A percentile compares a stretch with the other conserved stretches of the same genome.
Conservation (phyloP, 192 early-diverging fungal species). For the Obelidium mucronatum region DNA sequence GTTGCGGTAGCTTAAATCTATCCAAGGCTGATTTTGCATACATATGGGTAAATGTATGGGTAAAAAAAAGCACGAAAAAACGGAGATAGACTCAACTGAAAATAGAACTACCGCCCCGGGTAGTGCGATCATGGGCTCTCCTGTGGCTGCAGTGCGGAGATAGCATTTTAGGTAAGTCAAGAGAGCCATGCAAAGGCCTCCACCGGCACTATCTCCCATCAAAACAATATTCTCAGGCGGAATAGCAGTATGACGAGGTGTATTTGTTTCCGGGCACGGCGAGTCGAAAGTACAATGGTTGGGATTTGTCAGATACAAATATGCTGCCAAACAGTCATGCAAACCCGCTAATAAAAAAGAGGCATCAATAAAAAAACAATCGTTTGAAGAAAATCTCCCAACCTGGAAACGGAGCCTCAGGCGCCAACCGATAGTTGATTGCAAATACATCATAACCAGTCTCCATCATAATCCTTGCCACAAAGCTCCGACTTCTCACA, state of each 20-base stretch:
- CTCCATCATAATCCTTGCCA: constrained; percentile 42
- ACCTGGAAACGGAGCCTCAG: too few species aligned
- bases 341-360: constrained; percentile 54
- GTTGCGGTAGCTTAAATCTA: constrained; percentile 46
- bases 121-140: constrained; percentile 37
- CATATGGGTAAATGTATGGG: too few species aligned
- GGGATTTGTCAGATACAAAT: constrained; percentile 51
- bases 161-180: constrained; percentile 56
- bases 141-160: constrained; percentile 29
- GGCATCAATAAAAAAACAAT: constrained; percentile 52
- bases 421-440: not conserved
- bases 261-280: not conserved
- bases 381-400: too few species aligned
- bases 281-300: constrained; percentile 40
- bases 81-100: too few species aligned
- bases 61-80: not conserved
- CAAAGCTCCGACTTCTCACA: constrained; percentile 43
- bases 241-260: constrained; percentile 38
- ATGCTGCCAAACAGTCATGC: constrained; percentile 56
- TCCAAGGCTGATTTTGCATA: too few species aligned
- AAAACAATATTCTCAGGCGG: constrained; percentile 49
- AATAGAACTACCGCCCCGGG: constrained; percentile 44
- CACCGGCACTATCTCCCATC: constrained; percentile 54
- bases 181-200: constrained; percentile 48
- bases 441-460: constrained; percentile 42